Base-by-base conservation (phyloP, 768 basidiomycete genomes). In the Tricholoma terreum region DNA sequence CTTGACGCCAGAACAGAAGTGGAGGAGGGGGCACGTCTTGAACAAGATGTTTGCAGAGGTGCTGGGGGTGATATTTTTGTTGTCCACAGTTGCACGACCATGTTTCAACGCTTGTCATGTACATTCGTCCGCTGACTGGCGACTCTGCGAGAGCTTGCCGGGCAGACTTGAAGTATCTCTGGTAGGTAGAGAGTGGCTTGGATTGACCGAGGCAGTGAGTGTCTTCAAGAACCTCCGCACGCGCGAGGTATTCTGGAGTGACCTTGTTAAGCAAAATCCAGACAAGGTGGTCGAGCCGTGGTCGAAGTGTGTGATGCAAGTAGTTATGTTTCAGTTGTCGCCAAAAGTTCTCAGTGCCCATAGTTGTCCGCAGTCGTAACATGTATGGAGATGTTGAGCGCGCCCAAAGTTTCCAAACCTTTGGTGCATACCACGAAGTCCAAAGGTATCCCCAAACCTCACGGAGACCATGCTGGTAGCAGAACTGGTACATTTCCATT, bases 371-470 rank as follows among this genome's bases (percentile, higher is more conserved):
- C 10, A 67, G 59, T 0, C 65, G 55, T 5, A 67, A 66, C 1
- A 72, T 27, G 27, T 58, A 60, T 1, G 58, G 57, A 6, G 69
- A 59, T 5, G 62, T 59, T 17, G 70, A 71, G 1, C 66, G 60
- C 2, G 73, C 71, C 73, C 73, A 74, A 1, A 73, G 64, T 10
- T 43, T 52, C 72, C 72, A 75, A 58, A 61, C 63, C 15, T 62
- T 62, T 2, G 68, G 68, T 31, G 61, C 36, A 55, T 75, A 73
- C 74, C 74, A 75, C 15, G 51, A 63, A 12, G 65, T 58, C 74
- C 74, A 74, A 62, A 75, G 55, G 49, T 74, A 74, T 4, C 61
- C 73, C 72, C 73, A 74, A 3, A 71, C 71, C 54, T 75, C 68
- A 3, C 62, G 50, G 5, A 75, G 65, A 2, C 65, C 67, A 11